phyloP scores from a whole-genome alignment of 2,329 filamentous ascomycete genomes.

The Arthroderma sp. region DNA sequence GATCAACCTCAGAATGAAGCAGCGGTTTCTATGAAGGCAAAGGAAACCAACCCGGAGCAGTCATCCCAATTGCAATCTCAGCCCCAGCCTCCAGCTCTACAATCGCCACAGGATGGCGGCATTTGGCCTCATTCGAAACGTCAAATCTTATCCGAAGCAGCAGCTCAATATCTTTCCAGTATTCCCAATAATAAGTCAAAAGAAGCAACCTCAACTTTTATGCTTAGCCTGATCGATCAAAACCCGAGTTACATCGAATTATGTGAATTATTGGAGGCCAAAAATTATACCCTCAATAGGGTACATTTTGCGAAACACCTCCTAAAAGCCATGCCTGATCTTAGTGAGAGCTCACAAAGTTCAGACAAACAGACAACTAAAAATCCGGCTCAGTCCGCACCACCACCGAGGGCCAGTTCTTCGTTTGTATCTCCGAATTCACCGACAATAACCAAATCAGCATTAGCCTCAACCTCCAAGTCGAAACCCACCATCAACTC shows the following conservation, averaged over 20 bases:
- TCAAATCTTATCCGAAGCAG: conserved; percentile 36
- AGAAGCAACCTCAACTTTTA: conserved; percentile 23
- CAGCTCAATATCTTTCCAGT: conserved; percentile 34
- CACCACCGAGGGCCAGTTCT: not conserved
- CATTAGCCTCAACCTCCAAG: not conserved
- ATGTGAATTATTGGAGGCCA: conserved; percentile 40
- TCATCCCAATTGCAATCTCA: not conserved
- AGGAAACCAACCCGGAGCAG: too few relatives aligned
- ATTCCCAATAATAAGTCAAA: conserved; percentile 30
- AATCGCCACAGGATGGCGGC: conserved; percentile 17
- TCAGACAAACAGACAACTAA: not conserved
- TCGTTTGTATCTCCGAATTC: not conserved
- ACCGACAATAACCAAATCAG: not conserved
- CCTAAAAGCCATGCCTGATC: conserved; percentile 19
- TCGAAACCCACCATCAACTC: not conserved
- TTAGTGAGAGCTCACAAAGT: conserved; percentile 6
- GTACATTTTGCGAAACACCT: conserved; percentile 41
- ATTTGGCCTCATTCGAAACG: conserved; percentile 40
- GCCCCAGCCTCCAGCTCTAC: not conserved
- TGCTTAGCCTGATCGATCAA: conserved; percentile 36
- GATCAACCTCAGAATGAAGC: too few relatives aligned
- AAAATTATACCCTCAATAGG: conserved; percentile 38
- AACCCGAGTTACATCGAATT: conserved; percentile 45
- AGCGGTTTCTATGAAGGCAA: too few relatives aligned
- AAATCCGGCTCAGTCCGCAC: not conserved